Evolutionary conservation across 1,139 yeast species (phyloP).

Genomic region (Blastobotrys proliferans): DNA sequence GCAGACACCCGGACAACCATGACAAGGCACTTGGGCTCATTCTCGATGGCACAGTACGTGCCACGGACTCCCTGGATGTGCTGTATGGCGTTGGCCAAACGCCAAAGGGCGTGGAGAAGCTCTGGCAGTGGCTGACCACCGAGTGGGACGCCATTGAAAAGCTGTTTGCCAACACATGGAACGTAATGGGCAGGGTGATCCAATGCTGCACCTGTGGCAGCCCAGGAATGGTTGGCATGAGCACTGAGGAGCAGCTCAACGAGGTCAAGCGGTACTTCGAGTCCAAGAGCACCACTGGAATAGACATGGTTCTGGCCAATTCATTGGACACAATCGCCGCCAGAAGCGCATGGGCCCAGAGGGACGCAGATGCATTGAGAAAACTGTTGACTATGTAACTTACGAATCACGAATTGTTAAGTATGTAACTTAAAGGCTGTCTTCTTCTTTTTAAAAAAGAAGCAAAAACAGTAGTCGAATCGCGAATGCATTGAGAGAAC

Average conservation of each 20-base stretch:
- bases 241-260: constrained; percentile 42
- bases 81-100: constrained; percentile 52
- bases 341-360: constrained; percentile 29
- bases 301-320: constrained; percentile 31
- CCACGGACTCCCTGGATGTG: constrained; percentile 63
- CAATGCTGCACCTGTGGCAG: constrained; percentile 35
- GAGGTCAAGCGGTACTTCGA: constrained; percentile 51
- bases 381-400: constrained; percentile 27
- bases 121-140: constrained; percentile 54
- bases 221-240: constrained; percentile 59
- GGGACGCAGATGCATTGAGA: constrained; percentile 33
- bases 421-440: too few species aligned
- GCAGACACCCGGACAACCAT: constrained; percentile 53
- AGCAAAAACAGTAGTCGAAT: too few species aligned
- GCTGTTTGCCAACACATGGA: constrained; percentile 21
- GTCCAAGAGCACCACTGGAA: constrained; percentile 47
- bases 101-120: constrained; percentile 43
- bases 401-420: too few species aligned
- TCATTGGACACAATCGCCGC: constrained; percentile 29
- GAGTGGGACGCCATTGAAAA: constrained; percentile 49
- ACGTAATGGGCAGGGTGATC: not conserved
- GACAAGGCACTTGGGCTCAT: constrained; percentile 38
- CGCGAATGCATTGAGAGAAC: too few species aligned
- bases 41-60: constrained; percentile 61
- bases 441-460: too few species aligned